These are phyloP conservation scores for Lunularia cruciata DNA, from an alignment of 225 moss, liverwort and hornwort genomes.

Conservation along the genomic window DNA sequence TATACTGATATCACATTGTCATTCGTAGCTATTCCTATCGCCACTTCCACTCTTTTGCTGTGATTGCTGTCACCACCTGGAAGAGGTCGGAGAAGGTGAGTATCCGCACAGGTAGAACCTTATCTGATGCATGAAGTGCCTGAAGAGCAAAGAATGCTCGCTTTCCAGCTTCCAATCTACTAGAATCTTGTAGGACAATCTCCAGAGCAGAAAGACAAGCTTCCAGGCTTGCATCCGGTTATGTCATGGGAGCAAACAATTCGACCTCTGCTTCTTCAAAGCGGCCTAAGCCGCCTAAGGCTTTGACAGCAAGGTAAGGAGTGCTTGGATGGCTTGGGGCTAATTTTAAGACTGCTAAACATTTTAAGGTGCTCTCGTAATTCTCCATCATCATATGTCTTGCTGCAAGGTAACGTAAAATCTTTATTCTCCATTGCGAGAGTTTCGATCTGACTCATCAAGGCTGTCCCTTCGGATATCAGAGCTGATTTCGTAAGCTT, in stretches of 20 bases:
- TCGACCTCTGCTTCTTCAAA: constrained; percentile 83
- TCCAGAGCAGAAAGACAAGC: constrained; percentile 73
- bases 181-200: constrained; percentile 59
- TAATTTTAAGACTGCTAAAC: constrained; percentile 59
- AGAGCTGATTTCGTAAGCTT: constrained; percentile 72
- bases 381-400: constrained; percentile 69
- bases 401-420: constrained; percentile 75
- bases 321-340: constrained; percentile 63
- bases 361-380: constrained; percentile 70
- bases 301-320: constrained; percentile 73
- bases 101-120: constrained; percentile 55
- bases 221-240: constrained; percentile 49
- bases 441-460: constrained; percentile 39
- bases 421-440: constrained; percentile 50
- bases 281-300: constrained; percentile 66
- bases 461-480: constrained; percentile 38
- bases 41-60: constrained; percentile 60
- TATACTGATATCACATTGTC: constrained; percentile 52
- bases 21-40: constrained; percentile 65
- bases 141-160: constrained; percentile 65
- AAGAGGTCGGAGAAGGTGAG: constrained; percentile 59
- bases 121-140: constrained; percentile 50
- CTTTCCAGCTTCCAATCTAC: constrained; percentile 54
- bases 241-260: constrained; percentile 59
- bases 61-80: constrained; percentile 42